Evolutionary conservation across 169 alveolate genomes (phyloP), one percentile per base, ranked within the genome.

Genomic region (Eimeria zaria): DNA sequence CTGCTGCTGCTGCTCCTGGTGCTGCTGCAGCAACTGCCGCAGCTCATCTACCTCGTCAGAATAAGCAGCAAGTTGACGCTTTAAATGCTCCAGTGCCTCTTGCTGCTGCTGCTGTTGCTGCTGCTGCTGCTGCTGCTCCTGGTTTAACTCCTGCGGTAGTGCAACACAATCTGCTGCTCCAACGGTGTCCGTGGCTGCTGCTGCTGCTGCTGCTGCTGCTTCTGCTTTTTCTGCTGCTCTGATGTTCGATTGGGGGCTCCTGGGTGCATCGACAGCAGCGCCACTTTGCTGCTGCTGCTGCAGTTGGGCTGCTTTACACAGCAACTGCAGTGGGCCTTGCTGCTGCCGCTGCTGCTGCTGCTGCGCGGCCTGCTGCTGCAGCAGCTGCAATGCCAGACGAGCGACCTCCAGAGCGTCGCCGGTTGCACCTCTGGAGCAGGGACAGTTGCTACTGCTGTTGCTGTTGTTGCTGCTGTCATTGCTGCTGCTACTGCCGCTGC

Each of bases 11-110:
- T 74, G 87, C 87, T 44, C n/a, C 55, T 74, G 87, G 36, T 74
- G 87, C n/a, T 44, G 87, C 87, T 74, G 87, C 48, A 74, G 62
- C 87, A 74, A 74, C 87, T 74, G 87, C 87, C 87, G 87, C 87
- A 74, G 87, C 87, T 74, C 87, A 2, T 74, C 87, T 30, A 74
- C 87, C 22, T 74, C 87, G 9, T 74, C 87, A 12, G 87, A 41
- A 44, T 74, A 74, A 6, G 87, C 48, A 36, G 87, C 48, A 27
- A 74, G 87, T 30, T 74, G 87, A 30, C 87, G 87, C 58, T 39
- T 4, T 41, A 74, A 44, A 30, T 74, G 87, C 58, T 74, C 62
- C 51, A 74, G 87, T 14, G 87, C 87, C 48, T 74, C 62, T 39
- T 74, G 87, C 87, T 74, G 87, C 62, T 74, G 87, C 51, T 36